Percentiles rank a stretch among this genome's conserved stretches.
phyloP scores from a whole-genome alignment of 805 yeast genomes.

The Pichia manshurica region DNA sequence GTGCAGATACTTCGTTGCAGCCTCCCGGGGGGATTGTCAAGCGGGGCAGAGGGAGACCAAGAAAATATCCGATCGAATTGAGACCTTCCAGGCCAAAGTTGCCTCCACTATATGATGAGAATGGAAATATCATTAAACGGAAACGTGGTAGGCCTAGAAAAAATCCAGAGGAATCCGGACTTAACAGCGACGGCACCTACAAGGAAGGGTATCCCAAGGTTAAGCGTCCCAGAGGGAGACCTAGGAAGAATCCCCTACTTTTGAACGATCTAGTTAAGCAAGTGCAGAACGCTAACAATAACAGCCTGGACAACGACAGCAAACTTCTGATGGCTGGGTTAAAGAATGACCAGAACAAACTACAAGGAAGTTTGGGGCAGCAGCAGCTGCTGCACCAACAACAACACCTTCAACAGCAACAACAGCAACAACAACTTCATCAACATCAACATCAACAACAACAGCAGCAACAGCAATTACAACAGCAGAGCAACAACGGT shows the following conservation, averaged over 20 bases:
- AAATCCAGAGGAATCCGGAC: background rate
- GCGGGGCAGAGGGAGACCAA: constrained; percentile 10
- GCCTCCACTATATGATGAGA: constrained; percentile 8
- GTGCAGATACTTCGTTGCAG: background rate
- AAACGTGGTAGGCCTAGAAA: constrained; percentile 12
- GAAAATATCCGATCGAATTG: constrained; percentile 8
- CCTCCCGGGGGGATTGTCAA: background rate
- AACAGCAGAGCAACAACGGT: background rate
- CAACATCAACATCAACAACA: too few relatives aligned
- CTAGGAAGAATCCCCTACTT: constrained; percentile 3
- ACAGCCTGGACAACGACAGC: background rate
- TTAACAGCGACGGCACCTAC: background rate
- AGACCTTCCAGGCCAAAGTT: constrained; percentile 9
- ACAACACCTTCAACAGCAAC: background rate
- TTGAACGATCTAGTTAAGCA: background rate
- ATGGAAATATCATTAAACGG: constrained; percentile 4
- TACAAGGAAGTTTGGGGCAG: background rate
- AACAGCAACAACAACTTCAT: background rate
- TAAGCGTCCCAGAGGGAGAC: constrained; percentile 8
- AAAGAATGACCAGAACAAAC: background rate
- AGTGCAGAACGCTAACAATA: background rate
- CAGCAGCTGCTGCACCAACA: background rate
- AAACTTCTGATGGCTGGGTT: background rate
- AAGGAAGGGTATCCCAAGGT: background rate
- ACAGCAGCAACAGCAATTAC: too few relatives aligned